Evolutionary conservation across 768 basidiomycete species (phyloP).

Genomic region (Suillus paluster): DNA sequence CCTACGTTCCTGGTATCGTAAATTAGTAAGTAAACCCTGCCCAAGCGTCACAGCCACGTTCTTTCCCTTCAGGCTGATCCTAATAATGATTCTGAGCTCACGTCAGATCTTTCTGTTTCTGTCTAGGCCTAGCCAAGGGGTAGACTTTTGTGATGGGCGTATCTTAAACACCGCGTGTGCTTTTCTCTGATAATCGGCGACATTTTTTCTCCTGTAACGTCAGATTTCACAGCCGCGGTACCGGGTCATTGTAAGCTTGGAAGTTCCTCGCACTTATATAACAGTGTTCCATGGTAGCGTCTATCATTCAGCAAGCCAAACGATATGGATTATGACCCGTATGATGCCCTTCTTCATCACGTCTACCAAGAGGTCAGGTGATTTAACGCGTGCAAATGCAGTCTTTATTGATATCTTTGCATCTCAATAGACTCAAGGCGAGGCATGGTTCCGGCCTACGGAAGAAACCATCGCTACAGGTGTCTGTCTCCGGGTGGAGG

Average conservation of each 20-base stretch:
- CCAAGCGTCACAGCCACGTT: not conserved
- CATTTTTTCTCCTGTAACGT: not conserved
- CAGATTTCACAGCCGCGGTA: not conserved
- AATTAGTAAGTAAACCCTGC: not conserved
- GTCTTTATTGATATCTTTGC: not conserved
- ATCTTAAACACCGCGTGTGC: not conserved
- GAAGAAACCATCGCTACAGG: conserved; percentile 79
- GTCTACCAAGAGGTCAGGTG: conserved; percentile 72
- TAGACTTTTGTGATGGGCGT: not conserved
- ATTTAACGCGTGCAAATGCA: not conserved
- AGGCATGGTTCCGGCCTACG: conserved; percentile 85
- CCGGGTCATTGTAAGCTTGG: not conserved
- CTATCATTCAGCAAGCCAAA: not conserved
- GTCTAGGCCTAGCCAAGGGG: conserved; percentile 7
- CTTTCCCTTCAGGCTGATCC: not conserved
- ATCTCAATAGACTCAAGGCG: conserved; percentile 68
- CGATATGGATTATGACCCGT: conserved; percentile 77
- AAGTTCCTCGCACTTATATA: conserved; percentile 13
- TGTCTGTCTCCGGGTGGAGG: conserved; percentile 73
- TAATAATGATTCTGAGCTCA: not conserved
- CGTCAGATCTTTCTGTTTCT: not conserved
- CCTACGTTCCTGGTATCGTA: not conserved
- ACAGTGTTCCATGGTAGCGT: not conserved
- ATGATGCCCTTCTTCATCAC: conserved; percentile 79
- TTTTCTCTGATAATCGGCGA: not conserved